These are phyloP conservation scores for Linnemannia zychae DNA, from an alignment of 192 early-diverging fungal genomes.

Conservation along the genomic window DNA sequence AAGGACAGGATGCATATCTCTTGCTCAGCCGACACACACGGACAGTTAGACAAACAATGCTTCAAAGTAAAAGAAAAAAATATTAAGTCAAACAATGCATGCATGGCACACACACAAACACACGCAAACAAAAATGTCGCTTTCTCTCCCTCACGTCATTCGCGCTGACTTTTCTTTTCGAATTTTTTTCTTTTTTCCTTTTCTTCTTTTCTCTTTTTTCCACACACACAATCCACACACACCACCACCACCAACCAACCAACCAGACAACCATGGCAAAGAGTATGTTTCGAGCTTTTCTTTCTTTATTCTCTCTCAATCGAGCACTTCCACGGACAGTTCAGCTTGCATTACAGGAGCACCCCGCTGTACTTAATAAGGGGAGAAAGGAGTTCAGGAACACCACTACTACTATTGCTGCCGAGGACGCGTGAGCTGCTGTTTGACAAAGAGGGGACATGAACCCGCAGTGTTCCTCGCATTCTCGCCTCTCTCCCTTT, in stretches of 20 bases:
- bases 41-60: neutral
- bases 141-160: constrained; percentile 14
- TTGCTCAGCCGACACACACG: neutral
- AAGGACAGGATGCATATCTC: neutral
- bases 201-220: neutral
- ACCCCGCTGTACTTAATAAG: neutral
- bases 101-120: neutral
- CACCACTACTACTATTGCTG: neutral
- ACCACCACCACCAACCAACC: neutral
- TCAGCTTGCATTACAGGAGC: neutral
- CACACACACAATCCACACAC: neutral
- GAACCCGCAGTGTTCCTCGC: neutral
- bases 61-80: constrained; percentile 9
- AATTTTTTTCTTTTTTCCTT: constrained; percentile 15
- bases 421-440: neutral
- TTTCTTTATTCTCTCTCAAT: neutral
- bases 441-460: neutral
- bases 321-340: neutral
- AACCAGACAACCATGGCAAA: constrained; percentile 24
- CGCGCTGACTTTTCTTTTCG: neutral
- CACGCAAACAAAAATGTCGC: neutral
- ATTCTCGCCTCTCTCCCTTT: neutral
- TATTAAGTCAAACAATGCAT: no score
- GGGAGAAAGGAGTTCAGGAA: neutral
- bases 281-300: constrained; percentile 1